Base-by-base conservation (phyloP, 352 stramenopile genomes). In the Plasmopara viticola region DNA sequence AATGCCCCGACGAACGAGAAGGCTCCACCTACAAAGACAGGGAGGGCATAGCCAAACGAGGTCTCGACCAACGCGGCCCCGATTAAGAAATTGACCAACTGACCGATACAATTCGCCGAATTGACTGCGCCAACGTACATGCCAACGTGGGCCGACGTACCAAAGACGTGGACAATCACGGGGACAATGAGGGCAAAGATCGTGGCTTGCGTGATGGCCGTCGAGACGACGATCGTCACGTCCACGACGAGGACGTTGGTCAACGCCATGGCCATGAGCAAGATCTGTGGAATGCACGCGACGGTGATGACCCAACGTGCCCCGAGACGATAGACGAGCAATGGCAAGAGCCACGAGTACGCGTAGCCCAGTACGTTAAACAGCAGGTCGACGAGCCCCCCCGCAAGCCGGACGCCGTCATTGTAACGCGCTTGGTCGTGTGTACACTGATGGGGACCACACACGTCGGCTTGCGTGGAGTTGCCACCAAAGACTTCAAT, bases 51-150 rank as follows among this genome's bases (percentile, higher is more conserved):
- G 0, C 75, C 78, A 15, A 89, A 53, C 44, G 72, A 70, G 2
- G 80, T 86, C 33, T 82, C 69, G 31, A 89, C 78, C 2, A 91
- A 48, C 13, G 58, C 74, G 34, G 76, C 64, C 2, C 72, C 76
- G 20, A 84, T 48, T 15, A 72, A 52, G 46, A 87, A 91, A 59
- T 91, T 91, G 34, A 89, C 60, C 29, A 91, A 44, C 30, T 91
- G 80, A 6, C 78, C 76, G 1, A 86, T 30, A 56, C 78, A 88
- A 52, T 84, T 86, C 41, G 80, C 74, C 37, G 78, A 89, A 61
- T 89, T 89, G 20, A 89, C 64, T 5, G 80, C 77, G 1, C 80
- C 78, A 9, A 86, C 74, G 46, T 83, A 87, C 63, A 90, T 81
- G 15, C 80, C 80, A 30, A 88, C 64, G 4, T 82, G 64, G 3